phyloP scores from a whole-genome alignment of 441 rosid species.

The Mallotus japonicus region DNA sequence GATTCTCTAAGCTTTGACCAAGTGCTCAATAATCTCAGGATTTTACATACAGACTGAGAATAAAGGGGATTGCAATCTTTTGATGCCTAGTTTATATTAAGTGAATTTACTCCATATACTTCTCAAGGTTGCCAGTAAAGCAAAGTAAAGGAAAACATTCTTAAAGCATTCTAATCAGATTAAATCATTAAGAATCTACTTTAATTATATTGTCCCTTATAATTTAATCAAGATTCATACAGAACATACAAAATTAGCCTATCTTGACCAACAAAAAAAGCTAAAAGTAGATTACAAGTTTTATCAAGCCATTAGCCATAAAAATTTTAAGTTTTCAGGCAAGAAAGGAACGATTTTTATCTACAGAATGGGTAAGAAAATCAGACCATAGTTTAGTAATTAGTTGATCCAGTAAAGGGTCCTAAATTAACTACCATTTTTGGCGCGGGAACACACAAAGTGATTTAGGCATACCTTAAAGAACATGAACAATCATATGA shows the following conservation, averaged over 20 bases:
- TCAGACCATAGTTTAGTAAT: neutral
- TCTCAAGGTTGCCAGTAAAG: neutral
- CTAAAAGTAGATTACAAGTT: neutral
- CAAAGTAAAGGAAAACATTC: neutral
- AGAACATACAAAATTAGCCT: neutral
- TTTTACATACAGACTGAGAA: neutral
- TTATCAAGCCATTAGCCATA: neutral
- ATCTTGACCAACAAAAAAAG: slow-evolving; percentile 2
- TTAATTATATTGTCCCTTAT: neutral
- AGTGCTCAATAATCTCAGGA: neutral
- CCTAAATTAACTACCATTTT: neutral
- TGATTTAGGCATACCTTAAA: neutral
- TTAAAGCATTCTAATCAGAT: neutral
- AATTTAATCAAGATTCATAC: neutral
- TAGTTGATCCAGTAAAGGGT: neutral
- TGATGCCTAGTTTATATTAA: neutral
- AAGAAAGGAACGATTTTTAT: no score
- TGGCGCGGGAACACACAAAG: neutral
- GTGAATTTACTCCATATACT: neutral
- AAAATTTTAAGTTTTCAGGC: neutral
- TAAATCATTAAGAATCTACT: neutral
- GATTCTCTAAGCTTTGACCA: slow-evolving; percentile 11
- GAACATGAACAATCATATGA: neutral
- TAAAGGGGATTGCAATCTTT: neutral
- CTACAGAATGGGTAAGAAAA: neutral